Percentiles rank a stretch among this genome's conserved stretches.
These are phyloP conservation scores for Pseudonitzschia multiseries DNA, from an alignment of 108 stramenopile species.

Conservation along the genomic window DNA sequence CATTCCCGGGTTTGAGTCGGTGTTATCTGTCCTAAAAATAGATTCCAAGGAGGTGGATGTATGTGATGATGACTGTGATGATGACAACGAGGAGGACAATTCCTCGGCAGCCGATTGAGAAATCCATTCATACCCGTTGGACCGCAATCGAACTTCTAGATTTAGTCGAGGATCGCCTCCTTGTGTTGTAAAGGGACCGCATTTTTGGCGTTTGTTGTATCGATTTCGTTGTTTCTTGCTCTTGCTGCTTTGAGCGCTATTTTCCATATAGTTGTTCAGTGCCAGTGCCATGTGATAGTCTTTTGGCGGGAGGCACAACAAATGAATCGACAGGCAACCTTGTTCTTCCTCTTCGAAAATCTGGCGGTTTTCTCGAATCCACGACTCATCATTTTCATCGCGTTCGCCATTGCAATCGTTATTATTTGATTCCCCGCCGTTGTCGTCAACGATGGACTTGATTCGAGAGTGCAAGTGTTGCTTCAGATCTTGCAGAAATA, in stretches of 20 bases:
- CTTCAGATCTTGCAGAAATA: conserved; percentile 41
- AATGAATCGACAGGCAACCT: conserved; percentile 58
- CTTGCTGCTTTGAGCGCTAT: background rate
- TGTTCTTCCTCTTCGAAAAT: conserved; percentile 55
- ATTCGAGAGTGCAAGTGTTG: conserved; percentile 24
- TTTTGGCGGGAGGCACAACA: conserved; percentile 43
- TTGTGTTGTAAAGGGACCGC: conserved; percentile 41
- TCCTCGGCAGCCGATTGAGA: conserved; percentile 26
- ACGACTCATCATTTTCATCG: background rate
- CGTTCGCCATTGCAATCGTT: background rate
- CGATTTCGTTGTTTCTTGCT: conserved; percentile 37
- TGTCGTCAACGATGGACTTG: conserved; percentile 2
- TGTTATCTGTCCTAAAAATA: background rate
- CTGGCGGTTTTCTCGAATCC: background rate
- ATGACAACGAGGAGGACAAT: background rate
- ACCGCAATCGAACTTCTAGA: conserved; percentile 44
- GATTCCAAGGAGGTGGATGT: background rate
- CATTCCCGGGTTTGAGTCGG: background rate
- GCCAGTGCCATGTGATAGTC: background rate
- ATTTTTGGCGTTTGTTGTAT: conserved; percentile 36
- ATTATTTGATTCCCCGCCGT: background rate
- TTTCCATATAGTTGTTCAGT: background rate
- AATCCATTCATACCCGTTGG: conserved; percentile 27
- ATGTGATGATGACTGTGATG: background rate
- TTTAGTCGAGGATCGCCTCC: conserved; percentile 77